Evolutionary conservation across 2,329 filamentous ascomycete species (phyloP).

Genomic region (Alternaria sp.): DNA sequence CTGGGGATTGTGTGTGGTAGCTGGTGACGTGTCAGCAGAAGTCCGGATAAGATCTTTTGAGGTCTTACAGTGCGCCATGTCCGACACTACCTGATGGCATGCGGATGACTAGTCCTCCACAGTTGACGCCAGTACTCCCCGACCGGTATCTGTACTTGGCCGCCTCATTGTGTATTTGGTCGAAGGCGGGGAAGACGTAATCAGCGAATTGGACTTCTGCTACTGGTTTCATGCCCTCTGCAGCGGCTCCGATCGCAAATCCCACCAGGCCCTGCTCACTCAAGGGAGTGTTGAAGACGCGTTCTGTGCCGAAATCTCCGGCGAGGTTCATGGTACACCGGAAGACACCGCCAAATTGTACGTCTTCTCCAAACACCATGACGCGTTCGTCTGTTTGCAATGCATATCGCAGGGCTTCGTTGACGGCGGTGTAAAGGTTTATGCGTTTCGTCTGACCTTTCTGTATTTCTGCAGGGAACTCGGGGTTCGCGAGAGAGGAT

Average conservation of each 20-base stretch:
- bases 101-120: slow-evolving; percentile 81
- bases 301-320: slow-evolving; percentile 82
- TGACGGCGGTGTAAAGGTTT: slow-evolving; percentile 94
- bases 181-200: slow-evolving; percentile 91
- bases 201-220: slow-evolving; percentile 97
- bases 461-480: slow-evolving; percentile 70
- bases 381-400: slow-evolving; percentile 84
- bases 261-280: slow-evolving; percentile 94
- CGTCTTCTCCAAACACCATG: slow-evolving; percentile 93
- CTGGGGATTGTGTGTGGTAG: slow-evolving; percentile 89
- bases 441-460: slow-evolving; percentile 79
- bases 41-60: not conserved
- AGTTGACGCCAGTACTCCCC: slow-evolving; percentile 59
- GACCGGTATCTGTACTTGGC: slow-evolving; percentile 85
- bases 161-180: slow-evolving; percentile 92
- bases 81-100: slow-evolving; percentile 93
- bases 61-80: slow-evolving; percentile 74
- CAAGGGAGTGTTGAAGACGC: slow-evolving; percentile 96
- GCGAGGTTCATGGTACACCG: slow-evolving; percentile 90
- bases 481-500: slow-evolving; percentile 71
- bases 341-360: slow-evolving; percentile 96
- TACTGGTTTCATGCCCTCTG: slow-evolving; percentile 89
- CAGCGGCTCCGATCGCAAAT: slow-evolving; percentile 88
- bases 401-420: slow-evolving; percentile 83
- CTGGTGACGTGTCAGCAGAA: slow-evolving; percentile 35